Conservation (phyloP, 306 rosid species). For the Aeschynomene evenia region DNA sequence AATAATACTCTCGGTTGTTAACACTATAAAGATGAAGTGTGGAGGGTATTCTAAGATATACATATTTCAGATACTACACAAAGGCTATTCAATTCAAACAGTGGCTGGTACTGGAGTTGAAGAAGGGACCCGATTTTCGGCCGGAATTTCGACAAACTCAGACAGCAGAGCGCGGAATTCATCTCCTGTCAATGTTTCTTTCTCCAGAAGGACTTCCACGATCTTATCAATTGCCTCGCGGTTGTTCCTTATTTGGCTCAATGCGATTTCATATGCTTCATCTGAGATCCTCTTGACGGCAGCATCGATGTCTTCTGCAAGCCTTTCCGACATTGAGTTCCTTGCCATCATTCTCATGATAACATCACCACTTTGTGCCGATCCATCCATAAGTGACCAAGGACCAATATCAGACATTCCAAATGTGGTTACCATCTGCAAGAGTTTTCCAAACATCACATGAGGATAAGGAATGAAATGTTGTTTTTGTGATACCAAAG, state of each 20-base stretch:
- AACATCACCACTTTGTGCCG: slow-evolving; percentile 78
- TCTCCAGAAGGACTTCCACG: slow-evolving; percentile 84
- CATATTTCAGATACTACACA: slow-evolving; percentile 33
- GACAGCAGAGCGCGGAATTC: slow-evolving; percentile 87
- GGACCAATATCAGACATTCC: slow-evolving; percentile 99
- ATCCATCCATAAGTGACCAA: slow-evolving; percentile 83
- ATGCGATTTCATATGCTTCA: slow-evolving; percentile 71
- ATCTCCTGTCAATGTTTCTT: slow-evolving; percentile 78
- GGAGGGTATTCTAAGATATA: slow-evolving; percentile 29
- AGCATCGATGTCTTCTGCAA: slow-evolving; percentile 85
- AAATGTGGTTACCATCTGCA: slow-evolving; percentile 94
- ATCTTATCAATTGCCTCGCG: slow-evolving; percentile 92
- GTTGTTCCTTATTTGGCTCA: slow-evolving; percentile 79
- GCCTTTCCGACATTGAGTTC: slow-evolving; percentile 94
- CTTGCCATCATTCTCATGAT: slow-evolving; percentile 99
- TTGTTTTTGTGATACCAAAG: too few relatives aligned
- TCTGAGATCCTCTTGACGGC: slow-evolving; percentile 80
- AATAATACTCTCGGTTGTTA: slow-evolving; percentile 34
- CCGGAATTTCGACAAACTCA: slow-evolving; percentile 80
- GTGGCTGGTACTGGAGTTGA: slow-evolving; percentile 56
- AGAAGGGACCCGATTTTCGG: slow-evolving; percentile 67
- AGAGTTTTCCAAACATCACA: slow-evolving; percentile 24
- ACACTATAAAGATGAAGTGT: slow-evolving; percentile 25
- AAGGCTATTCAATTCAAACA: slow-evolving; percentile 55
- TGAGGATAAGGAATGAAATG: slow-evolving; percentile 3